Conservation (phyloP, 148 eudicot genomes). For the Tetragonia tetragonoides region DNA sequence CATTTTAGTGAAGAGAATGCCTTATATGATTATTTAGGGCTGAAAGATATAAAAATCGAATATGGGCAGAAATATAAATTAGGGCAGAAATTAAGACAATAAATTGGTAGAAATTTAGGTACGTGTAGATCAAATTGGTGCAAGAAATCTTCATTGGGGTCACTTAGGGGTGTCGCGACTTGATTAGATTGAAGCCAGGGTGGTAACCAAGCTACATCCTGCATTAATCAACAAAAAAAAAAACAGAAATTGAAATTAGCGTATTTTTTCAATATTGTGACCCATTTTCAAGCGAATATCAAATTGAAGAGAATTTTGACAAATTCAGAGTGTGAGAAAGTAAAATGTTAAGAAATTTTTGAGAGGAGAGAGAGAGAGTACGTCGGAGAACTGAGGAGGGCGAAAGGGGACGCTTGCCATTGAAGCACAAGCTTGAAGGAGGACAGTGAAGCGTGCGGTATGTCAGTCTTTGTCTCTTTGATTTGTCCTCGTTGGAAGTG, state of each 20-base stretch:
- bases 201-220: constrained; percentile 45
- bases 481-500: background rate
- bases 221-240: background rate
- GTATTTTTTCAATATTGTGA: background rate
- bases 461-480: too few species aligned
- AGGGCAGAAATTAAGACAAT: background rate
- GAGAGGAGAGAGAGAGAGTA: constrained; percentile 19
- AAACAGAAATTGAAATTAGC: background rate
- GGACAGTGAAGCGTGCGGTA: too few species aligned
- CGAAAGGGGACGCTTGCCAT: constrained; percentile 33
- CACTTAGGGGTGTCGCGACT: background rate
- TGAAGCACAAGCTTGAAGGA: background rate
- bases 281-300: background rate
- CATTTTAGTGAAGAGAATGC: too few species aligned
- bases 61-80: background rate
- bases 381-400: constrained; percentile 46
- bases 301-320: background rate
- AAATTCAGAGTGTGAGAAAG: background rate
- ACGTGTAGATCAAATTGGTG: constrained; percentile 23
- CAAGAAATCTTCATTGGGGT: background rate
- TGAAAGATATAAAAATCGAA: background rate
- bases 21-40: background rate
- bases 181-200: constrained; percentile 37
- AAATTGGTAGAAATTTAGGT: background rate
- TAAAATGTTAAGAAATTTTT: background rate